Conservation (phyloP, 2,329 filamentous ascomycete genomes). For the Parafenestella ontariensis region DNA sequence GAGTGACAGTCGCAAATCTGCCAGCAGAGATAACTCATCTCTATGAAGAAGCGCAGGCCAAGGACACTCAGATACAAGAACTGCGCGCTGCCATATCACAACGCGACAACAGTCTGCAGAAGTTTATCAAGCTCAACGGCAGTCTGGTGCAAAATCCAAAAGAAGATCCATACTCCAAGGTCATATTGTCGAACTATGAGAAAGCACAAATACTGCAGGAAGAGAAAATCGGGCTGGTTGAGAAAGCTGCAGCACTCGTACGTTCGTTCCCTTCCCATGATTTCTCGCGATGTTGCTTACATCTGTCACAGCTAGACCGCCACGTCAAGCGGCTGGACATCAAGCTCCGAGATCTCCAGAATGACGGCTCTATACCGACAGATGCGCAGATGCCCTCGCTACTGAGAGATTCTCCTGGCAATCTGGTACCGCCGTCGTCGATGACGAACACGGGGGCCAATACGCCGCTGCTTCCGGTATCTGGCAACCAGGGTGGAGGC, state of each 20-base stretch:
- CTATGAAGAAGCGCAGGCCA: constrained; percentile 82
- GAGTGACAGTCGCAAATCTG: constrained; percentile 69
- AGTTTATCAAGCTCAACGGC: constrained; percentile 79
- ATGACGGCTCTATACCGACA: constrained; percentile 64
- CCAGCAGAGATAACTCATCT: constrained; percentile 84
- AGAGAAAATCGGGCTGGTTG: constrained; percentile 75
- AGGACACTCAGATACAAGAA: constrained; percentile 75
- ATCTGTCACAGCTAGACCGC: constrained; percentile 58
- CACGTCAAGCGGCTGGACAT: constrained; percentile 69
- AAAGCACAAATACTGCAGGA: constrained; percentile 73
- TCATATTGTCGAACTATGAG: constrained; percentile 72
- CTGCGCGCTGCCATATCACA: constrained; percentile 73
- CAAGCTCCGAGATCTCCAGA: constrained; percentile 66
- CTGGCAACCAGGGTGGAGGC: constrained; percentile 62
- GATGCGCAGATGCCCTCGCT: constrained; percentile 68
- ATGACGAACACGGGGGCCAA: constrained; percentile 53
- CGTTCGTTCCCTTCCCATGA: constrained; percentile 5
- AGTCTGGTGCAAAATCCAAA: constrained; percentile 77
- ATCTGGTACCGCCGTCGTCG: constrained; percentile 58
- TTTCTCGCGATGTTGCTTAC: constrained; percentile 16
- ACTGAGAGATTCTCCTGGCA: constrained; percentile 57
- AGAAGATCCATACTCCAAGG: constrained; percentile 71
- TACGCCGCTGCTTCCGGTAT: constrained; percentile 62
- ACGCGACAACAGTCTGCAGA: constrained; percentile 77
- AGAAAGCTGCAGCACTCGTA: constrained; percentile 71